Evolutionary conservation across 2,329 filamentous ascomycete species (phyloP), one percentile per base, ranked within the genome.

Genomic region (Xylaria sp.): DNA sequence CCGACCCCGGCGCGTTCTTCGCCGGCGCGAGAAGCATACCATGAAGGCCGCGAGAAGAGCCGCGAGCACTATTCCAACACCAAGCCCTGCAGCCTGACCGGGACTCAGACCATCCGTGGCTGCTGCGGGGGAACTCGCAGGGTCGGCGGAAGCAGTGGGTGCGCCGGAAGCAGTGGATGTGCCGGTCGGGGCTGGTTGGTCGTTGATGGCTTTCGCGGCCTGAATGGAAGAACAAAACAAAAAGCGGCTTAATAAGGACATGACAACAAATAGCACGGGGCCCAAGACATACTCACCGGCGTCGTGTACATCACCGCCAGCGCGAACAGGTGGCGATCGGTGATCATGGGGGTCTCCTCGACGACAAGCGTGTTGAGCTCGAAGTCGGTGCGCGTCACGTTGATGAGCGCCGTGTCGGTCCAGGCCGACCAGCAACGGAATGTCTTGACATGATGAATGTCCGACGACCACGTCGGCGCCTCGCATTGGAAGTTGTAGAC

Each of bases 391-490:
- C 39, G 39, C 9, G 56, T 61, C 21, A 61, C 38, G 11, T 16
- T 43, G 19, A 48, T 40, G 7, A 24, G 40, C 2, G 16, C 26
- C 2, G 11, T 5, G n/a, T 5, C 44, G 7, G 13, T 38, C 18
- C 49, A 56, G 29, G 5, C 7, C 41, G 56, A 57, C 17, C 46
- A n/a, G 42, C 60, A 62, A 18, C 53, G 60, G 44, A 61, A 59
- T 46, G 24, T 26, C 19, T 55, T 41, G 18, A n/a, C 40, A 17
- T 61, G n/a, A n/a, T n/a, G 57, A n/a, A 38, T 16, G 18, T 19
- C 37, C 4, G 39, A 11, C 6, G 38, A 44, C 37, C 18, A 43
- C 7, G 46, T 21, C 7, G 43, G 13, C 13, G 40, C 3, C 34
- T 42, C 26, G n/a, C 60, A 62, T 20, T 18, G 42, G 47, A 57